A percentile compares a stretch with the other conserved stretches of the same genome.
Evolutionary conservation across 306 rosid genomes (phyloP).

Genomic region (Castanea sativa): DNA sequence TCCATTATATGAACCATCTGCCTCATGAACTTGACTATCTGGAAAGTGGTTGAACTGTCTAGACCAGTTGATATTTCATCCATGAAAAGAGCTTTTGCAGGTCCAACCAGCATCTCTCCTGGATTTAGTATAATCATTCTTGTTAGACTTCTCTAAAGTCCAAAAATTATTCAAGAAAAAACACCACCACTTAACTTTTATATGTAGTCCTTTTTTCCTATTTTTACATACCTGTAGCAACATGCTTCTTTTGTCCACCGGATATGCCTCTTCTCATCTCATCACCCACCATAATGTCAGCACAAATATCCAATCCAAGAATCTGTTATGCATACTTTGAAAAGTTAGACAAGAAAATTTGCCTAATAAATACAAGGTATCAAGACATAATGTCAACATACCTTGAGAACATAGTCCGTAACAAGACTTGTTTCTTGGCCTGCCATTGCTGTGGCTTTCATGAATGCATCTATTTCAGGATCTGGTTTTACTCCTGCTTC

Average conservation of each 20-base stretch:
- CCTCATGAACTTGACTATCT: slow-evolving; percentile 60
- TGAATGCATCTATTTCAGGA: slow-evolving; percentile 73
- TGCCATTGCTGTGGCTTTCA: slow-evolving; percentile 69
- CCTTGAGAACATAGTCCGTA: slow-evolving; percentile 85
- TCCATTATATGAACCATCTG: slow-evolving; percentile 65
- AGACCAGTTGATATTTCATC: slow-evolving; percentile 78
- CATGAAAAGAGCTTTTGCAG: slow-evolving; percentile 71
- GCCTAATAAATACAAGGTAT: neutral
- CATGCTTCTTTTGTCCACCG: slow-evolving; percentile 86
- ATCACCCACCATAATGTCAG: slow-evolving; percentile 81
- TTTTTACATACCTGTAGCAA: slow-evolving; percentile 65
- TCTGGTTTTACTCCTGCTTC: slow-evolving; percentile 62
- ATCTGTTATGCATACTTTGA: slow-evolving; percentile 44
- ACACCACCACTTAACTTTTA: neutral
- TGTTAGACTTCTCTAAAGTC: neutral
- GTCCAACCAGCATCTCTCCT: slow-evolving; percentile 86
- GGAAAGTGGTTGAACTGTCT: slow-evolving; percentile 77
- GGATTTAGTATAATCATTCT: slow-evolving; percentile 17
- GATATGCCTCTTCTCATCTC: slow-evolving; percentile 94
- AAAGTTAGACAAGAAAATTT: slow-evolving; percentile 22
- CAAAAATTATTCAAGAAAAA: neutral
- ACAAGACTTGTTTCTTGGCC: slow-evolving; percentile 68
- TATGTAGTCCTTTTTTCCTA: neutral
- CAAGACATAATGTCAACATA: slow-evolving; percentile 24
- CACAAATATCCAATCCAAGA: slow-evolving; percentile 85